Evolutionary conservation across 2,329 filamentous ascomycete species (phyloP), one percentile per base, ranked within the genome.

Genomic region (Cercospora sojina): DNA sequence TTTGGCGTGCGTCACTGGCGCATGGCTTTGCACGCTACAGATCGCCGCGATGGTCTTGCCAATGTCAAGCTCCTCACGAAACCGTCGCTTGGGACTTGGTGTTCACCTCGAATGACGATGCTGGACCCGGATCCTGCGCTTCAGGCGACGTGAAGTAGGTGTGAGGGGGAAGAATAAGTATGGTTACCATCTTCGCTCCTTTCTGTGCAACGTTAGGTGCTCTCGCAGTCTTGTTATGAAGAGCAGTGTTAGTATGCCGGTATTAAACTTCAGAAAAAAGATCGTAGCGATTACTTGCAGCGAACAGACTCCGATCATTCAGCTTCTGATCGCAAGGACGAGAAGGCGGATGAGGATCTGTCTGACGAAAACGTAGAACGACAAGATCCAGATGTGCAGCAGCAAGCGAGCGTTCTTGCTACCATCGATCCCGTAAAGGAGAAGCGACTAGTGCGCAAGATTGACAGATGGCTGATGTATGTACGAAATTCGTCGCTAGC

Each of bases 401-500:
- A 27, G 16, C 47, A n/a, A 16, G 47, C 47, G 47, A 51, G 47
- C 5, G 3, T 51, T 51, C 47, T 35, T 12, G 6, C 18, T 23
- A 32, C 67, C 49, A 77, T 79, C 29, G 79, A 81, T 56, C 67
- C 71, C 1, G 82, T 72, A 5, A 74, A 74, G n/a, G 79, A 90
- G 78, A 80, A 77, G 55, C 82, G 78, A 13, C 79, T 93, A 72
- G 85, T 88, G 75, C 85, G 87, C 71, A 93, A 92, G 79, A 87
- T 93, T 64, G 90, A 93, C 75, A 72, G 83, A 18, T 84, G 89
- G 56, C 66, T 92, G 76, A 80, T 91, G 64, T 53, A 53, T n/a
- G 35, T 41, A n/a, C 35, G 13, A 41, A 27, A 1, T 5, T 49
- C 23, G 23, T 53, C 23, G 47, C 23, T 2, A 53, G 47, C 10